Conservation (phyloP, 106 monocot species). For the Acorus calamus region DNA sequence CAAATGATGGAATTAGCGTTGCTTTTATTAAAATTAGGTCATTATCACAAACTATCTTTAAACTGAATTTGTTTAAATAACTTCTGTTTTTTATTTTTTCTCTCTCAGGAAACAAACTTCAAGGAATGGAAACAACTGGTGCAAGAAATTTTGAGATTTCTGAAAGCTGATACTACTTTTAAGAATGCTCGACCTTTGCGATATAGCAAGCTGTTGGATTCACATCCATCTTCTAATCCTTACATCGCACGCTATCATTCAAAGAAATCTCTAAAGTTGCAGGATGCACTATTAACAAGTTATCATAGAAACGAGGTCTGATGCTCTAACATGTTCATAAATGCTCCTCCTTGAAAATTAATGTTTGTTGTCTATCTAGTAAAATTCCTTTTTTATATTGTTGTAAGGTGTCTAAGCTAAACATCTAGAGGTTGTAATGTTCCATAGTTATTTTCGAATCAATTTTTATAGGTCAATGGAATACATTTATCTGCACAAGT, state of each 20-base stretch:
- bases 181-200: conserved; percentile 54
- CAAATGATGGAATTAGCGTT: too few relatives aligned
- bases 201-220: conserved; percentile 62
- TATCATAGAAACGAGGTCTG: conserved; percentile 83
- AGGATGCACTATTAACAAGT: conserved; percentile 76
- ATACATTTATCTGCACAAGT: too few relatives aligned
- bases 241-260: conserved; percentile 58
- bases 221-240: conserved; percentile 59
- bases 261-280: conserved; percentile 46
- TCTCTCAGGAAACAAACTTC: conserved; percentile 63
- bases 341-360: not conserved
- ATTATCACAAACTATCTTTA: too few relatives aligned
- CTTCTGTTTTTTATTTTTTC: too few relatives aligned
- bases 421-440: too few relatives aligned
- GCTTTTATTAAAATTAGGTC: too few relatives aligned
- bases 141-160: conserved; percentile 69
- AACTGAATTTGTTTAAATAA: too few relatives aligned
- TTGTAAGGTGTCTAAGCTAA: too few relatives aligned
- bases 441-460: too few relatives aligned
- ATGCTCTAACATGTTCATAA: not conserved
- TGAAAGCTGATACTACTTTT: conserved; percentile 52
- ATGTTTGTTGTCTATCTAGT: too few relatives aligned
- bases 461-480: too few relatives aligned
- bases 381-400: too few relatives aligned
- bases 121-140: conserved; percentile 92